Evolutionary conservation across 2,329 filamentous ascomycete genomes (phyloP).

Genomic region (Stemphylium beticola): DNA sequence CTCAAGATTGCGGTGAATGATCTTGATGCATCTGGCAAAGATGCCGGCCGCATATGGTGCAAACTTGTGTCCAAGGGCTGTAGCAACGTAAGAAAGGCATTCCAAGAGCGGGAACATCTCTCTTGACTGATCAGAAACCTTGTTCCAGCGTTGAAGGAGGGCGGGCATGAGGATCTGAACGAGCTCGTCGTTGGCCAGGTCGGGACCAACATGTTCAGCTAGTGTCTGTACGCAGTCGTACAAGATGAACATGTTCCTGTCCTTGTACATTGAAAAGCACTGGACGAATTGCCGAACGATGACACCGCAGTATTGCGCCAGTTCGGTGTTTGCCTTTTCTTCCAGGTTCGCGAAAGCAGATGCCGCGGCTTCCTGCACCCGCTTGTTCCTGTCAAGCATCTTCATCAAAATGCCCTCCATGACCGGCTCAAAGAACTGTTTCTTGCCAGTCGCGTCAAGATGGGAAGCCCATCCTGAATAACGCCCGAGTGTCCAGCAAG

Average conservation of each 20-base stretch:
- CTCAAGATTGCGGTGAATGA: slow-evolving; percentile 90
- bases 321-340: slow-evolving; percentile 82
- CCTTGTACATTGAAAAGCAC: slow-evolving; percentile 96
- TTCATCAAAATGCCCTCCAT: slow-evolving; percentile 94
- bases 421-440: slow-evolving; percentile 88
- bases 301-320: slow-evolving; percentile 85
- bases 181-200: slow-evolving; percentile 80
- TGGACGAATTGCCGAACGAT: slow-evolving; percentile 91
- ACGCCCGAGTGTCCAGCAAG: slow-evolving; percentile 93
- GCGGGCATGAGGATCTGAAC: slow-evolving; percentile 90
- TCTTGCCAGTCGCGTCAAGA: slow-evolving; percentile 70
- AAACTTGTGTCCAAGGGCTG: slow-evolving; percentile 82
- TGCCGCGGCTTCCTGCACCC: slow-evolving; percentile 93
- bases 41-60: slow-evolving; percentile 84
- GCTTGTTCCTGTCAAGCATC: slow-evolving; percentile 98
- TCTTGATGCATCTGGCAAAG: slow-evolving; percentile 84
- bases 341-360: slow-evolving; percentile 96
- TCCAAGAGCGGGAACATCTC: slow-evolving; percentile 96
- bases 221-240: slow-evolving; percentile 98
- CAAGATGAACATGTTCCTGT: slow-evolving; percentile 97
- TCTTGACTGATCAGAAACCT: slow-evolving; percentile 83
- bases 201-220: slow-evolving; percentile 85
- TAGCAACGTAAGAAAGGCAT: slow-evolving; percentile 91
- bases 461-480: slow-evolving; percentile 92
- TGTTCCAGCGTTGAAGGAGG: slow-evolving; percentile 85